These are phyloP conservation scores for Fusarium kyushuense DNA, from an alignment of 2,329 filamentous ascomycete genomes.

Conservation along the genomic window DNA sequence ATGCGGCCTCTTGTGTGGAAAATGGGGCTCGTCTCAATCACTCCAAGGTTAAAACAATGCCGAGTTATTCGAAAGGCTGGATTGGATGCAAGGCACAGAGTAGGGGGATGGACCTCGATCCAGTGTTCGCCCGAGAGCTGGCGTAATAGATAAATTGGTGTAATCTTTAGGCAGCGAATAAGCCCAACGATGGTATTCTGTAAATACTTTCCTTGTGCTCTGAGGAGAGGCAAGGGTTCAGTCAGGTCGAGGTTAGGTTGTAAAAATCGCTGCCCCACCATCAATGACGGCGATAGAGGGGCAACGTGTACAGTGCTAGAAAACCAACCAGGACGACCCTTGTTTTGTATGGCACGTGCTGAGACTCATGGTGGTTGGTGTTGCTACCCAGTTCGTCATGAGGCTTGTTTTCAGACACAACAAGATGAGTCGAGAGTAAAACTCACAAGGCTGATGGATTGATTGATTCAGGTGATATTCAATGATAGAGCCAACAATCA, in stretches of 20 bases:
- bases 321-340: constrained; percentile 6
- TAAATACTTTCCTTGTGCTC: constrained; percentile 33
- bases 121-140: constrained; percentile 4
- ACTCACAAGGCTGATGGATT: constrained; percentile 8
- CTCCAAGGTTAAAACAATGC: constrained; percentile 9
- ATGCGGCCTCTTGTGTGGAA: constrained; percentile 36
- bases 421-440: neutral
- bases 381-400: constrained; percentile 25
- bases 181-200: constrained; percentile 44
- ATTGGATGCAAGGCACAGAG: neutral
- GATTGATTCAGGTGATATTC: neutral
- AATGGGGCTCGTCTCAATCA: constrained; percentile 29
- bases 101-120: constrained; percentile 9
- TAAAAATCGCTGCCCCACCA: constrained; percentile 58
- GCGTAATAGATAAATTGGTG: neutral
- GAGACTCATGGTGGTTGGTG: constrained; percentile 20
- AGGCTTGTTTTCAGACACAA: constrained; percentile 2
- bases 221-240: constrained; percentile 41
- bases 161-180: constrained; percentile 45
- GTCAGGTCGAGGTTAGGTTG: constrained; percentile 42
- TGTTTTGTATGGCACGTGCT: constrained; percentile 36
- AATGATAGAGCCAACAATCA: too few relatives aligned
- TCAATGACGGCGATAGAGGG: constrained; percentile 36
- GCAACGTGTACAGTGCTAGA: constrained; percentile 42
- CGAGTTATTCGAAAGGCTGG: constrained; percentile 13